phyloP scores from a whole-genome alignment of 2,329 filamentous ascomycete species.

The Coniochaeta pulveracea region DNA sequence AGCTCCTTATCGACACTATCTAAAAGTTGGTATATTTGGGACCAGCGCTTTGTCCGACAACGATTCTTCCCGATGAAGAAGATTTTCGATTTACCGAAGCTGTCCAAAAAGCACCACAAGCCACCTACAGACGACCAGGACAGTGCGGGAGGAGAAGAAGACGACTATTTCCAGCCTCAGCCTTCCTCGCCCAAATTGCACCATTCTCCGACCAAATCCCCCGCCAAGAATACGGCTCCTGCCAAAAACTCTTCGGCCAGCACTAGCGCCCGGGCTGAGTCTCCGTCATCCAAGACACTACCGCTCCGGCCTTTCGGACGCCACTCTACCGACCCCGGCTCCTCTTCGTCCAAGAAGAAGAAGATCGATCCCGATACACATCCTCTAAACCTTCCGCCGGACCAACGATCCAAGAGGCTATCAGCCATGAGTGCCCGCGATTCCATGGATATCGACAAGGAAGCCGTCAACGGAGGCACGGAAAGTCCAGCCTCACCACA shows the following conservation, averaged over 20 bases:
- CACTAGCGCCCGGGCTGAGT: conserved; percentile 22
- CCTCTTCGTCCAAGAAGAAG: conserved; percentile 31
- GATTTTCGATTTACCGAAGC: conserved; percentile 36
- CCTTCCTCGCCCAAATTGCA: conserved; percentile 17
- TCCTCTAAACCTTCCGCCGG: conserved; percentile 80
- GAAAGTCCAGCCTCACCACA: conserved; percentile 38
- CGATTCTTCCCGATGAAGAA: conserved; percentile 41
- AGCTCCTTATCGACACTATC: no score
- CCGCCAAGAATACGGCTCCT: conserved; percentile 21
- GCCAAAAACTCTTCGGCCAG: conserved; percentile 15
- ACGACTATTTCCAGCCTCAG: conserved; percentile 16
- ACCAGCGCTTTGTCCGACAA: conserved; percentile 7
- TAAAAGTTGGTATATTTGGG: no score
- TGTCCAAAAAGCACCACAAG: conserved; percentile 26
- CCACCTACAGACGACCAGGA: conserved; percentile 20
- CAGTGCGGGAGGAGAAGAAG: conserved; percentile 16
- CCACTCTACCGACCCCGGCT: conserved; percentile 34
- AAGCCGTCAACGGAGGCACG: conserved; percentile 32
- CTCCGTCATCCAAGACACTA: conserved; percentile 23
- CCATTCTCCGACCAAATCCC: conserved; percentile 16
- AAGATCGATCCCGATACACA: conserved; percentile 63
- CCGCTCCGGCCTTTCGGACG: conserved; percentile 28
- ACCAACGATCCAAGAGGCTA: conserved; percentile 71
- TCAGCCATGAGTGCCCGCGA: conserved; percentile 53
- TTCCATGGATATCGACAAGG: conserved; percentile 70